phyloP scores from a whole-genome alignment of 495 filamentous ascomycete genomes.

The Aspergillus sparsus region DNA sequence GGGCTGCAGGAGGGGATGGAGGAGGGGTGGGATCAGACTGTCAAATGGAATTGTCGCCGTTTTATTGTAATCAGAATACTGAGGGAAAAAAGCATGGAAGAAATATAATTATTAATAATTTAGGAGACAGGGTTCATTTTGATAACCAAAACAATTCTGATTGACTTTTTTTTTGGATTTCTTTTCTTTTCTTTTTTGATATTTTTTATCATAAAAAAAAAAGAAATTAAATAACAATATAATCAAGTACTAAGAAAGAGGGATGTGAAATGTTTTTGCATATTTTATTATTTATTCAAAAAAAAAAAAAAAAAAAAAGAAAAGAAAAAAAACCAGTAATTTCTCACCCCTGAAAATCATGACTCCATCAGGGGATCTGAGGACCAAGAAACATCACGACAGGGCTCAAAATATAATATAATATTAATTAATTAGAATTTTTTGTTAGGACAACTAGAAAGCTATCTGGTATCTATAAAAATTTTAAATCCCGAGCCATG shows the following conservation, averaged over 20 bases:
- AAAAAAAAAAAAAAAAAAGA: neutral
- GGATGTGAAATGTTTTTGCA: neutral
- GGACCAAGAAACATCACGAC: neutral
- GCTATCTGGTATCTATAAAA: neutral
- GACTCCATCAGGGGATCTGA: constrained; percentile 12
- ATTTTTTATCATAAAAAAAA: no score
- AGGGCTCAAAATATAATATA: neutral
- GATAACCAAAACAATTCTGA: no score
- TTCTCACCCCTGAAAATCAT: constrained; percentile 29
- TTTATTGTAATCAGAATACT: no score
- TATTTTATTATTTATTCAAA: neutral
- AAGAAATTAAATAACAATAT: no score
- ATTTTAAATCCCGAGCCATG: neutral
- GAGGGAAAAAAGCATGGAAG: no score
- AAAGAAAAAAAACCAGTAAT: no score
- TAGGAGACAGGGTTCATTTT: no score
- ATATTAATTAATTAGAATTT: neutral
- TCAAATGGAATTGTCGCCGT: neutral
- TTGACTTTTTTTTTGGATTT: no score
- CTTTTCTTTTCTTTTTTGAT: no score
- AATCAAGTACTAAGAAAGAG: no score
- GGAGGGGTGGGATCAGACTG: neutral
- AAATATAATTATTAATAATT: neutral
- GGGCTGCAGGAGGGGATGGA: neutral
- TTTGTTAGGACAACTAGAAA: neutral